Evolutionary conservation across 2,329 filamentous ascomycete genomes (phyloP).

Genomic region (Chaetomium sp.): DNA sequence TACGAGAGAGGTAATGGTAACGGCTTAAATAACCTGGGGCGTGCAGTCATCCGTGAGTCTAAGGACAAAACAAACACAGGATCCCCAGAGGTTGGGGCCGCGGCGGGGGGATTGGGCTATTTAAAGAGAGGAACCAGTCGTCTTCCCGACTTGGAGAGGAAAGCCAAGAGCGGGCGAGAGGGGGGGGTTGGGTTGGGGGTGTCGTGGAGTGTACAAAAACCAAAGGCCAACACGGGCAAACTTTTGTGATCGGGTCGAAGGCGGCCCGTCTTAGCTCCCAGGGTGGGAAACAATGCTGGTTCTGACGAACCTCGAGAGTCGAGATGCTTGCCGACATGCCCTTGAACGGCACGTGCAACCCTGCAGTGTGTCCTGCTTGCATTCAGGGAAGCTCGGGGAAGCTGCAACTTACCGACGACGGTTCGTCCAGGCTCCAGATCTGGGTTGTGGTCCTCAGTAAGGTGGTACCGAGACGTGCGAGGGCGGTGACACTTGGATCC

Average conservation of each 20-base stretch:
- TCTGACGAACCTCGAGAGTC: too few species aligned
- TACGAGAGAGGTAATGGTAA: too few species aligned
- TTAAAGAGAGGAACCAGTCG: background rate
- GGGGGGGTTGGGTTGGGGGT: background rate
- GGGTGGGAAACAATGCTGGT: too few species aligned
- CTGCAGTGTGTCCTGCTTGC: background rate
- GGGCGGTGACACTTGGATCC: background rate
- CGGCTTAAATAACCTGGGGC: too few species aligned
- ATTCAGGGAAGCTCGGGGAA: too few species aligned
- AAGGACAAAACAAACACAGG: background rate
- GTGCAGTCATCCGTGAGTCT: too few species aligned
- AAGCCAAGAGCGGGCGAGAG: background rate
- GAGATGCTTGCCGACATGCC: too few species aligned
- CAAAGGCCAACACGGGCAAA: background rate
- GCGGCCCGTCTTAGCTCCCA: conserved; percentile 10
- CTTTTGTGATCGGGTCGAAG: conserved; percentile 9
- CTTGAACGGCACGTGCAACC: background rate
- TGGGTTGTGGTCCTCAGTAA: background rate
- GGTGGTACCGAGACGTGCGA: background rate
- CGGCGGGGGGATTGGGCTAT: background rate
- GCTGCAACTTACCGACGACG: background rate
- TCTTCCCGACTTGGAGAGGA: background rate
- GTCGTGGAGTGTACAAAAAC: background rate
- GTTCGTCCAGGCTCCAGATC: too few species aligned
- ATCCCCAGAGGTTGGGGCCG: background rate